Conservation (phyloP, 352 stramenopile genomes). For the Pythium phragmiticola region DNA sequence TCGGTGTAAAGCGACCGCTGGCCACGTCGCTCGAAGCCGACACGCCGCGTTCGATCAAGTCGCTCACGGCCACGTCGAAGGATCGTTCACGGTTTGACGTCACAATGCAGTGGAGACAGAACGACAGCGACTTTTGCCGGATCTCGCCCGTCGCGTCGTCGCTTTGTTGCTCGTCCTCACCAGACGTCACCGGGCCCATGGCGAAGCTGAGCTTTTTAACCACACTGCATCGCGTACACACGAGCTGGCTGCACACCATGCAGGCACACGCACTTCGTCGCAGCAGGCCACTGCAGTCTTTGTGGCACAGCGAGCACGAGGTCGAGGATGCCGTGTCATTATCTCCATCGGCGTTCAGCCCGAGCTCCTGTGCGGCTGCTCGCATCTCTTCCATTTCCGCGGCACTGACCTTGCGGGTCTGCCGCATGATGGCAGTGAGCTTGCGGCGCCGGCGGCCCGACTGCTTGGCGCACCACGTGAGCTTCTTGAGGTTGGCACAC, state of each 20-base stretch:
- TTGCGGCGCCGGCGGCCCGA: slow-evolving; percentile 32
- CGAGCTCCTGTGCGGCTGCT: slow-evolving; percentile 11
- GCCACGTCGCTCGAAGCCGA: not conserved
- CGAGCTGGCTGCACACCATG: slow-evolving; percentile 30
- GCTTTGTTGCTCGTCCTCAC: slow-evolving; percentile 14
- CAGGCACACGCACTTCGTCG: slow-evolving; percentile 20
- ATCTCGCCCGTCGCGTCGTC: slow-evolving; percentile 16
- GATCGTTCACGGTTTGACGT: slow-evolving; percentile 24
- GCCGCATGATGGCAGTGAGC: slow-evolving; percentile 11
- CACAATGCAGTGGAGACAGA: slow-evolving; percentile 30
- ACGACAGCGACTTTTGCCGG: slow-evolving; percentile 27
- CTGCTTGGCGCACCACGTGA: slow-evolving; percentile 48
- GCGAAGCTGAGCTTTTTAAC: slow-evolving; percentile 29
- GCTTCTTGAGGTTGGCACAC: slow-evolving; percentile 62
- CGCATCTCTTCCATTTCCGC: slow-evolving; percentile 21
- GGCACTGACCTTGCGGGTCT: slow-evolving; percentile 5
- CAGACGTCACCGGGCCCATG: slow-evolving; percentile 20
- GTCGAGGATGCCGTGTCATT: not conserved
- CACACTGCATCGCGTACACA: slow-evolving; percentile 28
- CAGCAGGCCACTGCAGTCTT: slow-evolving; percentile 20
- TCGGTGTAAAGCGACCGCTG: not conserved
- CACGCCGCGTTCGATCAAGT: slow-evolving; percentile 21
- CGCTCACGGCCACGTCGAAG: slow-evolving; percentile 21
- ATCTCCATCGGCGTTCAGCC: slow-evolving; percentile 3
- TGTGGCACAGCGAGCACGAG: slow-evolving; percentile 22